Evolutionary conservation across 805 yeast genomes (phyloP).

Genomic region (Kluyveromyces wickerhamii): DNA sequence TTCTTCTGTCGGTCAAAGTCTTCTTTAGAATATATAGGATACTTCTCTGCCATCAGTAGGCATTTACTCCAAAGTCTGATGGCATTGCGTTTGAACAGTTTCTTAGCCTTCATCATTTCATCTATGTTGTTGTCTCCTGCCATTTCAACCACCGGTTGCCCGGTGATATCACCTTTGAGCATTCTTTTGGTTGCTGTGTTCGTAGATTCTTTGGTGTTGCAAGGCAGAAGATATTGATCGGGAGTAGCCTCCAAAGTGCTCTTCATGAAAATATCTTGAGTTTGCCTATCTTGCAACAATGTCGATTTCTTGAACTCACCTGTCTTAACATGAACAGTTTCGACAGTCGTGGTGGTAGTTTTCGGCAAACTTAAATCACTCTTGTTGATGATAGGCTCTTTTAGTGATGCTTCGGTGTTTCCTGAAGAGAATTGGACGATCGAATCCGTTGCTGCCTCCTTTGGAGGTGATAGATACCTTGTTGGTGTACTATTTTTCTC

Average conservation of each 20-base stretch:
- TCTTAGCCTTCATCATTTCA: background rate
- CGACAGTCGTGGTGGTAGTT: background rate
- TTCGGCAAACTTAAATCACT: background rate
- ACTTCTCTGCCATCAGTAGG: background rate
- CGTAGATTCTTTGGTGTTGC: background rate
- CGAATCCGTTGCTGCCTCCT: no score
- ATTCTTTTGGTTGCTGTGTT: background rate
- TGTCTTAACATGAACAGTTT: no score
- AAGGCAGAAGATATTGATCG: background rate
- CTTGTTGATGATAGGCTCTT: background rate
- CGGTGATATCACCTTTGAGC: constrained; percentile 1
- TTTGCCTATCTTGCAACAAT: no score
- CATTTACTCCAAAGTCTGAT: background rate
- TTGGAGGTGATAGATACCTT: no score
- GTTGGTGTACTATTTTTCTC: background rate
- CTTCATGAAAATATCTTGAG: no score
- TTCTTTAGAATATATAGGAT: background rate
- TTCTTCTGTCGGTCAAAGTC: background rate
- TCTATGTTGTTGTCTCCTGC: background rate
- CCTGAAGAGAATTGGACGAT: no score
- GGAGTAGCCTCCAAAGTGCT: no score
- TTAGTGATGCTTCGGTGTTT: background rate
- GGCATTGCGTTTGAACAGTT: background rate
- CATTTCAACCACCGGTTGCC: background rate
- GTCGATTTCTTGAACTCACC: no score